phyloP scores from a whole-genome alignment of 495 filamentous ascomycete genomes.

The Platismatia glauca region DNA sequence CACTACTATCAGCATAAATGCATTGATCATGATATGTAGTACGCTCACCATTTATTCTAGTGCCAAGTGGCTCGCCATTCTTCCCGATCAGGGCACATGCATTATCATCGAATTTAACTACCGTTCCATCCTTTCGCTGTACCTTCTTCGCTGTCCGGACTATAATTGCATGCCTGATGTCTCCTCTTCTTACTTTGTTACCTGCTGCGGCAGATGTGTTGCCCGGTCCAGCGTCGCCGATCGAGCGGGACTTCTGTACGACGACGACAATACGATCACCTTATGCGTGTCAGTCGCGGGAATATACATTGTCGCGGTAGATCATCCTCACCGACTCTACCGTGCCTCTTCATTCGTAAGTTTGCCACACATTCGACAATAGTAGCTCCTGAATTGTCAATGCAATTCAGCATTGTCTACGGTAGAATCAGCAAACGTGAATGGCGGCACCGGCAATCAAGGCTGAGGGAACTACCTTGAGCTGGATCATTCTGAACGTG shows the following conservation, averaged over 20 bases:
- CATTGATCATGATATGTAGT: conserved; percentile 59
- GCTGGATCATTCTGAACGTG: conserved; percentile 77
- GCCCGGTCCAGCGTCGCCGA: conserved; percentile 51
- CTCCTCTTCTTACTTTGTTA: conserved; percentile 90
- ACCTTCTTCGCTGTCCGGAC: conserved; percentile 84
- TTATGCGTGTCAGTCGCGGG: conserved; percentile 28
- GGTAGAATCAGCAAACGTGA: conserved; percentile 2
- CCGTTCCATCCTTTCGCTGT: conserved; percentile 75
- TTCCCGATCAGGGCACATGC: conserved; percentile 97
- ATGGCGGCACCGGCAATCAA: not conserved
- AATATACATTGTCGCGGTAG: not conserved
- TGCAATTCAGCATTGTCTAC: conserved; percentile 96
- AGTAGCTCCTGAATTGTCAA: conserved; percentile 99
- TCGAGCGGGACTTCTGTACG: conserved; percentile 85
- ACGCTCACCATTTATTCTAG: conserved; percentile 67
- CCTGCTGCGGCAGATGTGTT: conserved; percentile 52
- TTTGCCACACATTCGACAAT: conserved; percentile 94
- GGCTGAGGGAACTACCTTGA: conserved; percentile 59
- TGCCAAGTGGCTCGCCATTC: conserved; percentile 88
- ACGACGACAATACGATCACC: conserved; percentile 96
- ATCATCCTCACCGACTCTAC: conserved; percentile 68
- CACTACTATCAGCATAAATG: not conserved
- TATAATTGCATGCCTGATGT: conserved; percentile 93
- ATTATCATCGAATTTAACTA: conserved; percentile 93
- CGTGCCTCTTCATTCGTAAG: conserved; percentile 78